Percentiles rank a stretch among this genome's conserved stretches.
Evolutionary conservation across 1,284 basidiomycete genomes (phyloP).

Genomic region (Rhodotorula sp.): DNA sequence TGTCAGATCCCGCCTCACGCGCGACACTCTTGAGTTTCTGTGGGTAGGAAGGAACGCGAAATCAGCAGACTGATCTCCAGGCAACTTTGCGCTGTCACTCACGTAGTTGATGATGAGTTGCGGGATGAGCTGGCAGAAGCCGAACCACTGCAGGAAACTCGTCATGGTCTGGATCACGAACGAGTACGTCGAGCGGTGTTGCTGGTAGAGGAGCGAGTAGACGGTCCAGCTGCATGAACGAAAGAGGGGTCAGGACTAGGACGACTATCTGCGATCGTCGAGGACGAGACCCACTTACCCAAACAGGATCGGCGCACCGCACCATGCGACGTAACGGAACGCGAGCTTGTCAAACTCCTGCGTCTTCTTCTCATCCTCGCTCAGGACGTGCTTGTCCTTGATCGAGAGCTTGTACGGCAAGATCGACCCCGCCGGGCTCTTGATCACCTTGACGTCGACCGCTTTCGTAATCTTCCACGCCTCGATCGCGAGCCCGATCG

Average conservation of each 20-base stretch:
- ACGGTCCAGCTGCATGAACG: conserved; percentile 61
- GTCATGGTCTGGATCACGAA: conserved; percentile 66
- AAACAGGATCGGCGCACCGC: conserved; percentile 76
- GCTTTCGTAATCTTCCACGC: conserved; percentile 87
- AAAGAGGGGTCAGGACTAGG: too few relatives aligned
- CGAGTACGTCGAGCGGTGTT: conserved; percentile 53
- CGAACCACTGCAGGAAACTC: conserved; percentile 74
- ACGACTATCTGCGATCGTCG: neutral
- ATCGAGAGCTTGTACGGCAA: conserved; percentile 79
- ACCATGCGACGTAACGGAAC: conserved; percentile 85
- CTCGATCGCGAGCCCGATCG: conserved; percentile 70
- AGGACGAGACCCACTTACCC: conserved; percentile 45
- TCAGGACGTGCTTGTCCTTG: conserved; percentile 88
- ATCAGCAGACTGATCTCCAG: neutral
- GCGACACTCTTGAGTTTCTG: conserved; percentile 66
- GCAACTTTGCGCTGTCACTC: neutral
- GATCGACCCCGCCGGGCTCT: conserved; percentile 60
- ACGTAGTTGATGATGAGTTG: conserved; percentile 63
- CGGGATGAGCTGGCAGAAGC: conserved; percentile 90
- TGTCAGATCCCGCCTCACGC: conserved; percentile 48
- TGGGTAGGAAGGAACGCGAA: too few relatives aligned
- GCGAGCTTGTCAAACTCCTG: conserved; percentile 88
- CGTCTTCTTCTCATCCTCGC: conserved; percentile 94
- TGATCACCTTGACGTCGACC: conserved; percentile 71
- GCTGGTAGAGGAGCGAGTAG: conserved; percentile 79